A percentile compares a stretch with the other conserved stretches of the same genome.
phyloP scores from a whole-genome alignment of 2,329 filamentous ascomycete species.

The Colletotrichum sp. region DNA sequence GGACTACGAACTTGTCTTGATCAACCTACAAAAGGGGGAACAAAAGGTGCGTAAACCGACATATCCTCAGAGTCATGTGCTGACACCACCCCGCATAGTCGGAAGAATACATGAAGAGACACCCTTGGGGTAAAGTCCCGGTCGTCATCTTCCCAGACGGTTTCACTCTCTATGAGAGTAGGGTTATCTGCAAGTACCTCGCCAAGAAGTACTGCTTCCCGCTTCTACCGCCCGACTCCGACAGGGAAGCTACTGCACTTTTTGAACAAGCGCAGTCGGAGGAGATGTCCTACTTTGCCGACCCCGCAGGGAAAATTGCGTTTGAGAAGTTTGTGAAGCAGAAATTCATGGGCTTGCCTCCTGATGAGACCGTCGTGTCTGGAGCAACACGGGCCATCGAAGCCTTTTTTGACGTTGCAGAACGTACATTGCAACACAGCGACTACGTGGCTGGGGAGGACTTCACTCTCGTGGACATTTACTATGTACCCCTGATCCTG shows the following conservation, averaged over 20 bases:
- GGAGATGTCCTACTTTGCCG: constrained; percentile 49
- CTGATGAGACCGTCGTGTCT: constrained; percentile 44
- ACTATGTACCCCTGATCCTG: constrained; percentile 50
- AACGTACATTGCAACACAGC: constrained; percentile 39
- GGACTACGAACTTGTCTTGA: constrained; percentile 42
- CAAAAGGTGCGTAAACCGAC: constrained; percentile 39
- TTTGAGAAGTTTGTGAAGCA: constrained; percentile 52
- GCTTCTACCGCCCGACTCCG: constrained; percentile 42
- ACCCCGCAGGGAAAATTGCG: constrained; percentile 44
- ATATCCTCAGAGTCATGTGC: constrained; percentile 20
- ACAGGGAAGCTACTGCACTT: constrained; percentile 43
- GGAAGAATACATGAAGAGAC: constrained; percentile 38
- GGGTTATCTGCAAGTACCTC: constrained; percentile 52
- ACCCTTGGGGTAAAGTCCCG: constrained; percentile 48
- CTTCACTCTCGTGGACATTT: constrained; percentile 51
- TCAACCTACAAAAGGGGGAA: constrained; percentile 44
- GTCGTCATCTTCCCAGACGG: constrained; percentile 41
- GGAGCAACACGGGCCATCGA: constrained; percentile 41
- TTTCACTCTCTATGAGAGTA: constrained; percentile 52
- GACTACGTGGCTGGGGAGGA: constrained; percentile 49
- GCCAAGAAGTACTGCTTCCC: constrained; percentile 49
- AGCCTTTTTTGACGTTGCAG: constrained; percentile 47
- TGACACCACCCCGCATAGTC: constrained; percentile 35
- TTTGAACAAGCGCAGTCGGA: constrained; percentile 48
- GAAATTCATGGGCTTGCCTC: constrained; percentile 44